phyloP scores from a whole-genome alignment of 2,329 filamentous ascomycete species.

The Colletotrichum sp. region DNA sequence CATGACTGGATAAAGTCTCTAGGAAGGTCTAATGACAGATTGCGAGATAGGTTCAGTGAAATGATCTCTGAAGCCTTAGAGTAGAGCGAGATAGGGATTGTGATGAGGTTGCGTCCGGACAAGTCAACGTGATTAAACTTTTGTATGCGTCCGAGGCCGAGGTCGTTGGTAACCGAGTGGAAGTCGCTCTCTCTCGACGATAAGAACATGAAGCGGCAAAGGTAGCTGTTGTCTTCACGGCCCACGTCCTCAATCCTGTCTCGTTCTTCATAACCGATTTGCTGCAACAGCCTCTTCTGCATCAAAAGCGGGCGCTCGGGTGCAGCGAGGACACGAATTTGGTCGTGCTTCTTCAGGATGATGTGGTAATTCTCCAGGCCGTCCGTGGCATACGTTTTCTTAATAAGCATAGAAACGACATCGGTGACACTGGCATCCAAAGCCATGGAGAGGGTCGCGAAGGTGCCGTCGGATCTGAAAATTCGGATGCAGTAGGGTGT shows the following conservation, averaged over 20 bases:
- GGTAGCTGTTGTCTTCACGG: constrained; percentile 95
- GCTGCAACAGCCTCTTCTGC: constrained; percentile 88
- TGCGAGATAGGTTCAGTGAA: constrained; percentile 90
- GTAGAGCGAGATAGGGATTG: constrained; percentile 93
- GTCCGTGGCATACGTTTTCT: constrained; percentile 92
- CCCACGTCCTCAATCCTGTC: constrained; percentile 93
- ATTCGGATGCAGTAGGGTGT: constrained; percentile 91
- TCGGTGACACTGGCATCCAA: constrained; percentile 86
- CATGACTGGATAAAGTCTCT: constrained; percentile 97
- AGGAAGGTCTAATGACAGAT: constrained; percentile 89
- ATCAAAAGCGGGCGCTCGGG: constrained; percentile 86
- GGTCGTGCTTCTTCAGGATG: constrained; percentile 90
- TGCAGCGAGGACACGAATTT: constrained; percentile 79
- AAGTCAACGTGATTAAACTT: constrained; percentile 96
- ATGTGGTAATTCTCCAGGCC: constrained; percentile 95
- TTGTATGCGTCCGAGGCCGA: constrained; percentile 80
- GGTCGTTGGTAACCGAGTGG: constrained; percentile 69
- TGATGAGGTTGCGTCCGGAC: constrained; percentile 86
- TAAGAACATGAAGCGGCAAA: constrained; percentile 94
- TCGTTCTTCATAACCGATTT: constrained; percentile 86
- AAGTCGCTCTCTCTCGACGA: constrained; percentile 87
- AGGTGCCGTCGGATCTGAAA: constrained; percentile 92
- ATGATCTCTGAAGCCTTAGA: constrained; percentile 92
- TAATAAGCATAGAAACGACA: constrained; percentile 86
- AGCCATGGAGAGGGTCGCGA: constrained; percentile 86